Evolutionary conservation across 345 rosid genomes (phyloP).

Genomic region (Pistacia atlantica): DNA sequence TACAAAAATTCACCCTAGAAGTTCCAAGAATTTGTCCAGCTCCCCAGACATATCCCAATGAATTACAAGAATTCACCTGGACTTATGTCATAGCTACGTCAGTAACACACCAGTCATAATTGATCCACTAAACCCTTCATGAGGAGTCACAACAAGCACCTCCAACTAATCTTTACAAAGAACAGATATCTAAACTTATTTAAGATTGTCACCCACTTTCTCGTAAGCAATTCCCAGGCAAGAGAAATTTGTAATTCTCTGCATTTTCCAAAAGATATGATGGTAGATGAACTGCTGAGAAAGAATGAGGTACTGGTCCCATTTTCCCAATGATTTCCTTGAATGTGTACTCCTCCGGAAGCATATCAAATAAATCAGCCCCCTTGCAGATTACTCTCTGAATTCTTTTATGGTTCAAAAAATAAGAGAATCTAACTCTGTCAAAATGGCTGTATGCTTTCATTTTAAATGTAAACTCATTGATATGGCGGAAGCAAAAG

Average conservation of each 20-base stretch:
- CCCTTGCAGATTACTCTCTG: slow-evolving; percentile 67
- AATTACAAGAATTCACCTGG: slow-evolving; percentile 10
- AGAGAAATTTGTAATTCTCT: slow-evolving; percentile 51
- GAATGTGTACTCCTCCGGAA: slow-evolving; percentile 70
- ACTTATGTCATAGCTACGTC: slow-evolving; percentile 16
- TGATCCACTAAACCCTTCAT: slow-evolving; percentile 18
- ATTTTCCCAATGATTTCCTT: slow-evolving; percentile 63
- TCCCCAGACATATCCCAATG: slow-evolving; percentile 21
- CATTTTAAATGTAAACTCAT: slow-evolving; percentile 67
- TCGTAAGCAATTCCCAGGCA: slow-evolving; percentile 64
- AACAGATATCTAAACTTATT: background rate
- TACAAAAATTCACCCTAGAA: slow-evolving; percentile 39
- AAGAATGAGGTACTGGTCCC: slow-evolving; percentile 71
- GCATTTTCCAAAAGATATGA: slow-evolving; percentile 62
- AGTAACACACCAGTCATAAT: slow-evolving; percentile 26
- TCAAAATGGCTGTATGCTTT: slow-evolving; percentile 67
- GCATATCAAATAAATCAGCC: slow-evolving; percentile 64
- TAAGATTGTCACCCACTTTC: slow-evolving; percentile 48
- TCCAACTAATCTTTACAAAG: slow-evolving; percentile 24
- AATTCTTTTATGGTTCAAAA: slow-evolving; percentile 52
- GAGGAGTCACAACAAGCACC: slow-evolving; percentile 26
- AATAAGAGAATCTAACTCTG: slow-evolving; percentile 59
- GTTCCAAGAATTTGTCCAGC: slow-evolving; percentile 32
- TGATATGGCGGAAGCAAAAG: slow-evolving; percentile 60
- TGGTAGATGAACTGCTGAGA: slow-evolving; percentile 67